Conservation (phyloP, 2,329 filamentous ascomycete genomes). For the Xenoacremonium recifei region DNA sequence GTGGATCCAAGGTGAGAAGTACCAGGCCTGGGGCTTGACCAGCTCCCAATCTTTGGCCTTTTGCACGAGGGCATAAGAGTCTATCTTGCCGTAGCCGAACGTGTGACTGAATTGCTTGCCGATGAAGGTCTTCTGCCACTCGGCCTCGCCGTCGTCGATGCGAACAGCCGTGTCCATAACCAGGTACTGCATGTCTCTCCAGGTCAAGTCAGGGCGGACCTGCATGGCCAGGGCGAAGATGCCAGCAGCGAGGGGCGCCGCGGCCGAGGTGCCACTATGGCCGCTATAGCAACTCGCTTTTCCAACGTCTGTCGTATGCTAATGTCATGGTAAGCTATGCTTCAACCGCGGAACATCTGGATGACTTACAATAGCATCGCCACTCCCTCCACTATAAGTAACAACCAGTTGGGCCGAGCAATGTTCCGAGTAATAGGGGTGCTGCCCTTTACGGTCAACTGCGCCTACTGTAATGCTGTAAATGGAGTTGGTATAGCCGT, state of each 20-base stretch:
- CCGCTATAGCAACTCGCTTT: conserved; percentile 71
- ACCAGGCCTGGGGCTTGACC: conserved; percentile 96
- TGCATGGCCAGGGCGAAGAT: conserved; percentile 87
- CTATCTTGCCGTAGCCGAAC: conserved; percentile 94
- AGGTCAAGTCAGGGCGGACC: conserved; percentile 80
- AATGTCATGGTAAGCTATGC: conserved; percentile 10
- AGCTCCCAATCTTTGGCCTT: conserved; percentile 80
- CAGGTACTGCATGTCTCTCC: conserved; percentile 94
- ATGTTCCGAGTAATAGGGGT: conserved; percentile 94
- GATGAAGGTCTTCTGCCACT: conserved; percentile 79
- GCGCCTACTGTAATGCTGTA: conserved; percentile 97
- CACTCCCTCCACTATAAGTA: conserved; percentile 89
- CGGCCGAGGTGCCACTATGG: conserved; percentile 96
- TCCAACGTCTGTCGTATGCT: conserved; percentile 94
- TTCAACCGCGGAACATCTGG: neutral
- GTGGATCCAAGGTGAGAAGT: conserved; percentile 88
- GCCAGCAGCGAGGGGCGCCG: conserved; percentile 87
- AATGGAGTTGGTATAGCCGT: conserved; percentile 98
- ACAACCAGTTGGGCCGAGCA: conserved; percentile 96
- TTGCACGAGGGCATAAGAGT: conserved; percentile 82
- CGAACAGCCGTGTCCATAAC: conserved; percentile 81
- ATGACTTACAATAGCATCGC: conserved; percentile 71
- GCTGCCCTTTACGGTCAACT: conserved; percentile 80
- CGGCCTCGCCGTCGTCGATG: conserved; percentile 64
- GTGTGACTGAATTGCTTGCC: conserved; percentile 91